Conservation (phyloP, 2,329 filamentous ascomycete species). For the Claviceps sorghi region DNA sequence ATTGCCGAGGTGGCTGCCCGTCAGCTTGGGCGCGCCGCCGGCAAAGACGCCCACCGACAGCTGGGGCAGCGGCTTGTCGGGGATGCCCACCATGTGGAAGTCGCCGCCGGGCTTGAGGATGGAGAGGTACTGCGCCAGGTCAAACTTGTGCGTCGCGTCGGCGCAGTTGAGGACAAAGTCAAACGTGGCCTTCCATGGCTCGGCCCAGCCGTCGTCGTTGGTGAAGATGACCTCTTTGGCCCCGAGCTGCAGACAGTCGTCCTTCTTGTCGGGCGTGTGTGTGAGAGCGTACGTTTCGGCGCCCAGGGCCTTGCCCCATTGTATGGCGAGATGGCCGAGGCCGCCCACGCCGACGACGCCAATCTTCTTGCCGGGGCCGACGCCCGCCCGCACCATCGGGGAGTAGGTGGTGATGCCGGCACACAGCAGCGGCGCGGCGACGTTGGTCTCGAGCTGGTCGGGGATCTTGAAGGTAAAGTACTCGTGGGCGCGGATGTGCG, state of each 20-base stretch:
- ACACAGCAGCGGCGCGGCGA: constrained; percentile 57
- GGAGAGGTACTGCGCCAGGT: constrained; percentile 35
- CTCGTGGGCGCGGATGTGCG: constrained; percentile 34
- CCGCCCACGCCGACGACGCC: constrained; percentile 61
- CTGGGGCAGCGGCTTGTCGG: constrained; percentile 32
- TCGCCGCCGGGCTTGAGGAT: constrained; percentile 37
- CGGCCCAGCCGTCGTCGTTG: constrained; percentile 39
- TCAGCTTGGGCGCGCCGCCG: constrained; percentile 37
- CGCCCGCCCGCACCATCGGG: constrained; percentile 50
- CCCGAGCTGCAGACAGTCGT: constrained; percentile 46
- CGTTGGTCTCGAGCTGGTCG: constrained; percentile 31
- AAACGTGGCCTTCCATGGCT: constrained; percentile 35
- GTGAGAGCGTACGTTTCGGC: constrained; percentile 53
- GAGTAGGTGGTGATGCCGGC: constrained; percentile 62
- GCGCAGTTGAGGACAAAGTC: constrained; percentile 37
- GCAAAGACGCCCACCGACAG: constrained; percentile 28
- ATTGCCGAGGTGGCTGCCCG: constrained; percentile 45
- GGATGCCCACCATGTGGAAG: constrained; percentile 44
- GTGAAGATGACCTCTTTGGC: constrained; percentile 39
- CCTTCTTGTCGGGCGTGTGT: constrained; percentile 41
- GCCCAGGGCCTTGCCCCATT: constrained; percentile 56
- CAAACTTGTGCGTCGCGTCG: constrained; percentile 37
- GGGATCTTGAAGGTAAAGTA: constrained; percentile 48
- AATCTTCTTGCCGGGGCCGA: constrained; percentile 56
- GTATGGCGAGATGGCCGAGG: constrained; percentile 57